These are phyloP conservation scores for Talaromyces atroroseus DNA, from an alignment of 2,329 filamentous ascomycete species.

Conservation along the genomic window DNA sequence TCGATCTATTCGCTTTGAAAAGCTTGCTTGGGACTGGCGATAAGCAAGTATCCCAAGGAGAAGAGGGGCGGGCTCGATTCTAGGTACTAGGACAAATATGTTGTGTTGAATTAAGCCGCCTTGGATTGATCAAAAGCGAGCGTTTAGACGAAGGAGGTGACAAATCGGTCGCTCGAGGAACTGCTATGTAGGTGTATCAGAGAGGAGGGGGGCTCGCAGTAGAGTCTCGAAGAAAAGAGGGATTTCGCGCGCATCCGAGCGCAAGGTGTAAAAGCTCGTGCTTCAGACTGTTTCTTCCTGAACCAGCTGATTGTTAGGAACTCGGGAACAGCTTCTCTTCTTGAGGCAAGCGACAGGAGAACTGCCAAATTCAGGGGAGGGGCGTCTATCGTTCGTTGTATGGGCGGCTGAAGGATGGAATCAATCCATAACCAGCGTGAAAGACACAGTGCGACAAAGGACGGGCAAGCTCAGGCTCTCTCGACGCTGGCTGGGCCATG, in stretches of 20 bases:
- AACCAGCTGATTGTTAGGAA: not conserved
- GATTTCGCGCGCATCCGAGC: conserved; percentile 6
- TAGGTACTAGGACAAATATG: not conserved
- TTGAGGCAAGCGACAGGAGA: not conserved
- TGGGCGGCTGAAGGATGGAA: not conserved
- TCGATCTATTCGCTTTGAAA: conserved; percentile 11
- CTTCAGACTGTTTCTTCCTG: not conserved
- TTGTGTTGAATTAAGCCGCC: not conserved
- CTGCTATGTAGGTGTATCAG: not conserved
- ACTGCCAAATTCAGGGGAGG: not conserved
- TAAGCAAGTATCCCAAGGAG: not conserved
- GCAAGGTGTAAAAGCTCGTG: conserved; percentile 2
- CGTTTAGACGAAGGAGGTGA: not conserved
- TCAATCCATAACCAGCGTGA: not conserved
- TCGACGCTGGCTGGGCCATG: not conserved
- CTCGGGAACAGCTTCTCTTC: not conserved
- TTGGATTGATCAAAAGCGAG: not conserved
- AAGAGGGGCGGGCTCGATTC: not conserved
- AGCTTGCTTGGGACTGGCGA: not conserved
- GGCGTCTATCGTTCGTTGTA: not conserved
- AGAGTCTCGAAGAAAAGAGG: not conserved
- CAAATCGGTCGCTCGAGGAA: not conserved
- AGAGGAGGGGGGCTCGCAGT: not conserved
- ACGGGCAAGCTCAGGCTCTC: not conserved
- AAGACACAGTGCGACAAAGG: not conserved